A percentile compares a stretch with the other conserved stretches of the same genome.
These are phyloP conservation scores for Podaxis pistillaris DNA, from an alignment of 768 basidiomycete species.

Conservation along the genomic window DNA sequence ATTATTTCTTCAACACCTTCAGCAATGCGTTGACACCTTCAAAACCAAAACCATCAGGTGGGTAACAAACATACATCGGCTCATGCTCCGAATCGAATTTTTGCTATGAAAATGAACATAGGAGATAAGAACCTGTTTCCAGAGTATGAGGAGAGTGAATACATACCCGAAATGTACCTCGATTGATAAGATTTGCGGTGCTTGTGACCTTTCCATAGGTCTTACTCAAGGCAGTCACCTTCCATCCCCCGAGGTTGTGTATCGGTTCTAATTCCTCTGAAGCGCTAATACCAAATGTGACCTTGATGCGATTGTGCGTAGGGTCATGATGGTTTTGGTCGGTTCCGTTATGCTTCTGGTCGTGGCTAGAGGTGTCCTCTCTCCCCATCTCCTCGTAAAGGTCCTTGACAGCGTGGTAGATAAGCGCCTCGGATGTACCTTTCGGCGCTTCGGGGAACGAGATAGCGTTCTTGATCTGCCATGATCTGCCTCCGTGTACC, in stretches of 20 bases:
- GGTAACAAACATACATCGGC: slow-evolving; percentile 52
- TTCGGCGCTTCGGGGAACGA: slow-evolving; percentile 53
- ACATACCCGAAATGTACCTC: slow-evolving; percentile 45
- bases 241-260: slow-evolving; percentile 47
- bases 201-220: slow-evolving; percentile 40
- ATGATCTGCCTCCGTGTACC: slow-evolving; percentile 35
- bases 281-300: slow-evolving; percentile 45
- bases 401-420: slow-evolving; percentile 44
- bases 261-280: slow-evolving; percentile 36
- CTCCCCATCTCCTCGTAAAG: slow-evolving; percentile 32
- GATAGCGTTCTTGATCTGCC: slow-evolving; percentile 55
- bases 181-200: slow-evolving; percentile 36
- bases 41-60: slow-evolving; percentile 44
- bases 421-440: slow-evolving; percentile 53
- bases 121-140: not conserved
- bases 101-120: slow-evolving; percentile 25
- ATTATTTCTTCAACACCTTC: slow-evolving; percentile 36
- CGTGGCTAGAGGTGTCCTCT: slow-evolving; percentile 18
- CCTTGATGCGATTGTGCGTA: not conserved
- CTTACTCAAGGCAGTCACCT: slow-evolving; percentile 40
- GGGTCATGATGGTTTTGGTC: not conserved
- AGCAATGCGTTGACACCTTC: slow-evolving; percentile 43
- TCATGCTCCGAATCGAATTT: slow-evolving; percentile 39
- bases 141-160: not conserved
- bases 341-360: not conserved